These are phyloP conservation scores for Actinomucor elegans DNA, from an alignment of 371 early-diverging fungal species.

Conservation along the genomic window DNA sequence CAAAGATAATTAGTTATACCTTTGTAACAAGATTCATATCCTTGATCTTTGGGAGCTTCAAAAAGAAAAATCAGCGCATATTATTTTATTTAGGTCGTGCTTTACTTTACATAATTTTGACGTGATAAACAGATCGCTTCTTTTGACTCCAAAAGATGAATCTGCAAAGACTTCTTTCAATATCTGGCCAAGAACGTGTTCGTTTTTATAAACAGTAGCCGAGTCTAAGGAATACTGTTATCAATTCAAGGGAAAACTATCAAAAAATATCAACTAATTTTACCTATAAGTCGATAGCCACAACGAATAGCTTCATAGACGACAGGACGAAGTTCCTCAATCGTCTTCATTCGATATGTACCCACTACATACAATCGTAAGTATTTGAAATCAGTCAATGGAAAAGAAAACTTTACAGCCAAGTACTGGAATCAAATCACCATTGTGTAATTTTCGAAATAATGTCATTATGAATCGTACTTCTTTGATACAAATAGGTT, in stretches of 20 bases:
- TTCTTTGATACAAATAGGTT: too few relatives aligned
- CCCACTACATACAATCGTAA: constrained; percentile 53
- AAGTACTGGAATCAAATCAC: constrained; percentile 12
- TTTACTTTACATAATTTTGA: constrained; percentile 80
- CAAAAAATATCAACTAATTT: background rate
- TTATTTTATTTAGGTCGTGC: background rate
- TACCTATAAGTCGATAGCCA: constrained; percentile 78
- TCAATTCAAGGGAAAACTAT: background rate
- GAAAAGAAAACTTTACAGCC: too few relatives aligned
- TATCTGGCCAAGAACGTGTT: constrained; percentile 74
- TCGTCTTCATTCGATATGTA: constrained; percentile 66
- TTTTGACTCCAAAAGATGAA: constrained; percentile 49
- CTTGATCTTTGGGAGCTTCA: constrained; percentile 80
- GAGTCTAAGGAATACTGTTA: constrained; percentile 46
- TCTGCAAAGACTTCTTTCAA: constrained; percentile 63
- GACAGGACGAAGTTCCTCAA: constrained; percentile 42
- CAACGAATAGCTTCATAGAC: constrained; percentile 56
- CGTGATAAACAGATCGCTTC: constrained; percentile 92
- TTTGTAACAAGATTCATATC: constrained; percentile 64
- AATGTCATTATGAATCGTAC: too few relatives aligned
- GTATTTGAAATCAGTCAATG: background rate
- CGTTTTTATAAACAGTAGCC: constrained; percentile 85
- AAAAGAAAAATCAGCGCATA: background rate
- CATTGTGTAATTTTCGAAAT: constrained; percentile 5
- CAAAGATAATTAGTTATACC: too few relatives aligned